Evolutionary conservation across 2,329 filamentous ascomycete genomes (phyloP), one percentile per base, ranked within the genome.

Genomic region (Xylariales sp.): DNA sequence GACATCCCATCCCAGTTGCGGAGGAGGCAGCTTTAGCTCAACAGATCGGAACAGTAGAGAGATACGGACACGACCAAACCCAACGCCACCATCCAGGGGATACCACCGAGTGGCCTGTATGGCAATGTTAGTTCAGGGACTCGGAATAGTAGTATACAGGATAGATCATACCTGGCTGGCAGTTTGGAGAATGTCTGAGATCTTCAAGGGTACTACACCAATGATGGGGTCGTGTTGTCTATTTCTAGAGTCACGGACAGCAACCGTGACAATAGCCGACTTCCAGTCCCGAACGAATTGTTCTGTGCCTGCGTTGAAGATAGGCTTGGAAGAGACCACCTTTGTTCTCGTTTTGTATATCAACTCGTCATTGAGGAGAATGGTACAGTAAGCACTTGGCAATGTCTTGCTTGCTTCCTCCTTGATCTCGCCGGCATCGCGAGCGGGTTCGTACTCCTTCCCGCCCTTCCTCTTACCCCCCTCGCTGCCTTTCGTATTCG

Each of bases 221-320:
- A 97, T 79, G 46, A 98, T 88, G 0, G 93, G 91, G 51, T 97
- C 93, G 53, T 97, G 91, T 64, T 98, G 84, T 40, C 91, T 78
- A 62, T 96, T 87, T 24, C 91, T 81, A 9, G 86, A 82, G 59
- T 97, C 91, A 19, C 93, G 84, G 12, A 96, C 89, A 1, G 88
- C 86, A 37, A 97, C 74, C 0, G 90, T 96, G 40, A 95, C 76
- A 43, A 96, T 86, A 33, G 79, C 76, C 14, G 87, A 93, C 48
- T 88, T 78, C 93, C 93, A 98, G 58, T 98, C 91, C 16, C 91
- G 84, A 21, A 97, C 70, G 54, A 97, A 97, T 10, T 85, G 80
- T 58, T 98, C 93, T 0, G 90, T 96, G 45, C 91, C 91, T 3
- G 93, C 90, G 53, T 97, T 96, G 74, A 95, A 97, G 49, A 97